These are phyloP conservation scores for Eucalyptus caleyi DNA, from an alignment of 345 rosid genomes.

Conservation along the genomic window DNA sequence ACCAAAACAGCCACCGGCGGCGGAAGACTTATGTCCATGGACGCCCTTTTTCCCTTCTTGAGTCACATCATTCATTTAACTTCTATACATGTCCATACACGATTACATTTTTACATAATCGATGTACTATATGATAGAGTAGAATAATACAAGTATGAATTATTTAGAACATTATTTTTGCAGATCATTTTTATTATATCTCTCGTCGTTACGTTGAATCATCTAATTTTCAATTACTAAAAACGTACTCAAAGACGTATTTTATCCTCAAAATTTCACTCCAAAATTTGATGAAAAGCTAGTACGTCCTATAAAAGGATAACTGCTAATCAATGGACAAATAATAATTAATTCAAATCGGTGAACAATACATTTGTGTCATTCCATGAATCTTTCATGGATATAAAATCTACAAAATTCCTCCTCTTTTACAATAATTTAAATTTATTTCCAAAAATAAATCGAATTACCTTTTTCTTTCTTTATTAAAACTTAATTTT, in stretches of 20 bases:
- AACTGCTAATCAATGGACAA: background rate
- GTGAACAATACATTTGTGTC: background rate
- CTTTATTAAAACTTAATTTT: background rate
- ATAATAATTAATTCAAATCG: background rate
- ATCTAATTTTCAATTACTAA: background rate
- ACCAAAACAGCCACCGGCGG: background rate
- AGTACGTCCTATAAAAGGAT: background rate
- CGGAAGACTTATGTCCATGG: background rate
- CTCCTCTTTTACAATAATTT: background rate
- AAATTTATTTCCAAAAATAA: background rate
- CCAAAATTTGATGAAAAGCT: background rate
- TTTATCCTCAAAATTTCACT: background rate
- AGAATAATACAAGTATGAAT: background rate
- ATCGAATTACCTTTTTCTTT: background rate
- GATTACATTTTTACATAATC: background rate
- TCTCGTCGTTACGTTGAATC: background rate
- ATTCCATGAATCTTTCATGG: background rate
- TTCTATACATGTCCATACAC: background rate
- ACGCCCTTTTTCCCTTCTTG: background rate
- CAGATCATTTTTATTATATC: background rate
- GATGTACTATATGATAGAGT: background rate
- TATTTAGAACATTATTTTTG: background rate
- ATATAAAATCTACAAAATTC: background rate
- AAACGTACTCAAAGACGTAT: background rate
- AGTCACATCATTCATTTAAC: background rate